Evolutionary conservation across 2,329 filamentous ascomycete genomes (phyloP).

Genomic region (Colletotrichum tropicale): DNA sequence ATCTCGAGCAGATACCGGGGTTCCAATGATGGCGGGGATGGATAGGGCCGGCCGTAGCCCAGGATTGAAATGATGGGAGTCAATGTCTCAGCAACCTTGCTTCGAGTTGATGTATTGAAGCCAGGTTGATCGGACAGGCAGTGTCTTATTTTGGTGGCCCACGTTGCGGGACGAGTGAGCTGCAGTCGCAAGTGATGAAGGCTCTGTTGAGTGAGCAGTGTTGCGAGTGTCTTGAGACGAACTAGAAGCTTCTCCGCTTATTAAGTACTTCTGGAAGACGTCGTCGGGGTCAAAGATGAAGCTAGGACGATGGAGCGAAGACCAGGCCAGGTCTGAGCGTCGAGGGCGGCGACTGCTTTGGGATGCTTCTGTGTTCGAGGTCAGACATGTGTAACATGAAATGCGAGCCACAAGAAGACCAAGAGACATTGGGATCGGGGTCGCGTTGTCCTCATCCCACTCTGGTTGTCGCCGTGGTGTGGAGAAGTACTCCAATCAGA

Average conservation of each 20-base stretch:
- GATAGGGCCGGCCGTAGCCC: background rate
- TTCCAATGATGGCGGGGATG: background rate
- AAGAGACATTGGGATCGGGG: background rate
- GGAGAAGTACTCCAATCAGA: slow-evolving; percentile 1
- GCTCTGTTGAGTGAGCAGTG: background rate
- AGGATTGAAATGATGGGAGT: background rate
- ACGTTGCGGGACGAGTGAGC: background rate
- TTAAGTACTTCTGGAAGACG: background rate
- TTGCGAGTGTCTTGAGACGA: background rate
- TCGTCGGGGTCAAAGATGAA: background rate
- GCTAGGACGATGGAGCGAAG: background rate
- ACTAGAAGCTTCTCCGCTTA: slow-evolving; percentile 16
- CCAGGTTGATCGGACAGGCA: background rate
- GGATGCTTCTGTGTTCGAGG: background rate
- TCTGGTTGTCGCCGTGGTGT: background rate
- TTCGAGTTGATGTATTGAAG: background rate
- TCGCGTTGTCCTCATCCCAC: background rate
- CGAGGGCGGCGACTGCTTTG: background rate
- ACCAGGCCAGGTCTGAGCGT: background rate
- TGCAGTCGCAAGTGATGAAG: background rate
- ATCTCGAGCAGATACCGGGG: background rate
- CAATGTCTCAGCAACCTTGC: background rate
- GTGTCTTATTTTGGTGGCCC: background rate
- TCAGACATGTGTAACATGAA: background rate
- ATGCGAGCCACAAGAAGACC: background rate